These are phyloP conservation scores for Amanita jacksonii DNA, from an alignment of 768 basidiomycete genomes.

Conservation along the genomic window DNA sequence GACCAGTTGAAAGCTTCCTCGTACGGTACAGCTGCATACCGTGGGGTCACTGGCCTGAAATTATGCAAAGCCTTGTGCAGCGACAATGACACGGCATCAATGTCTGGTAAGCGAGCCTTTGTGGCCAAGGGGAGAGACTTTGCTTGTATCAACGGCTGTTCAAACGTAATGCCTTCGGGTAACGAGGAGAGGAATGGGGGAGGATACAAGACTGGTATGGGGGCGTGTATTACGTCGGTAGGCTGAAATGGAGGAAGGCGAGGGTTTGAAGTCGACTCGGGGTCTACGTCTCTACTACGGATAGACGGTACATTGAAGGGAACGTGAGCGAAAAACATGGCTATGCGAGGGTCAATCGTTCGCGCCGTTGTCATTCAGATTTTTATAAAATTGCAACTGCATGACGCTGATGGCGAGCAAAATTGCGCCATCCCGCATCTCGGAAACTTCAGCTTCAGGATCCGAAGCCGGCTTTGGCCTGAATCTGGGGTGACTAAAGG, in stretches of 20 bases:
- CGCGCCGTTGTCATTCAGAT: constrained; percentile 18
- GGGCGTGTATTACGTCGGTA: constrained; percentile 26
- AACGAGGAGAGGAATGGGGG: constrained; percentile 79
- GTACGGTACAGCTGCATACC: constrained; percentile 63
- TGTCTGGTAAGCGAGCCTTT: constrained; percentile 69
- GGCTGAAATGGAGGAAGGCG: constrained; percentile 49
- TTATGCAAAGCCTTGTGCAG: constrained; percentile 79
- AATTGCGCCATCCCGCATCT: constrained; percentile 8
- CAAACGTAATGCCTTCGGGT: constrained; percentile 25
- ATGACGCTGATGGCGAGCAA: constrained; percentile 1
- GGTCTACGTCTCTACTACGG: not conserved
- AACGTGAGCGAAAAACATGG: not conserved
- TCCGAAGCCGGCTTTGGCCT: not conserved
- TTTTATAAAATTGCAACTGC: too few species aligned
- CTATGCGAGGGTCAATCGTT: constrained; percentile 7
- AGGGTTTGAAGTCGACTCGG: too few species aligned
- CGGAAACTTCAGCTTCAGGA: not conserved
- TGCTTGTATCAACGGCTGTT: constrained; percentile 21
- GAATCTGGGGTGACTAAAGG: not conserved
- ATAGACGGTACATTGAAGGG: not conserved
- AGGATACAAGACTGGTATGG: constrained; percentile 73
- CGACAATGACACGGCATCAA: constrained; percentile 76
- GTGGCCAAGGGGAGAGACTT: constrained; percentile 43
- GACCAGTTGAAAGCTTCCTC: constrained; percentile 83
- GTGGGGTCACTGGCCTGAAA: constrained; percentile 49